phyloP scores from a whole-genome alignment of 2,329 filamentous ascomycete genomes.

The Apiospora rasikravindrae region DNA sequence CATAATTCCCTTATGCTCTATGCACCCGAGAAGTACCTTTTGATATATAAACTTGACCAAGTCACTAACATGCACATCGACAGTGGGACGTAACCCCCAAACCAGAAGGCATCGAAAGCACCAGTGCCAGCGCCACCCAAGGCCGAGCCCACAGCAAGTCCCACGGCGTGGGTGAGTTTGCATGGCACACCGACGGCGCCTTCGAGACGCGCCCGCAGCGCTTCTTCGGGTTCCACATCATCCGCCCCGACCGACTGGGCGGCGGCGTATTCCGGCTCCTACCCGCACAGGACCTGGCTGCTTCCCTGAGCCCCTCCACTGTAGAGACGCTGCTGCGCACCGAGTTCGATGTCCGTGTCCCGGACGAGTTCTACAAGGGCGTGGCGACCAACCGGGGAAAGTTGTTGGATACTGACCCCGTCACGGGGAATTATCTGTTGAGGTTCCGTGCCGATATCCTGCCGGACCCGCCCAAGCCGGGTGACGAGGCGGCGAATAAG shows the following conservation, averaged over 20 bases:
- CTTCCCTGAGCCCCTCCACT: neutral
- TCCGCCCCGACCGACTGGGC: conserved; percentile 5
- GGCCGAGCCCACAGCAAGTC: neutral
- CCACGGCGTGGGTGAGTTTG: neutral
- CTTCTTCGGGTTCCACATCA: neutral
- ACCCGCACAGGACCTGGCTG: neutral
- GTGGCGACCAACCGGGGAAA: neutral
- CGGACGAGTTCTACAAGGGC: neutral
- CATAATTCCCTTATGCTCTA: too few relatives aligned
- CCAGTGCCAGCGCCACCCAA: neutral
- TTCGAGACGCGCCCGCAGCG: neutral
- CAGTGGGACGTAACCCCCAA: neutral
- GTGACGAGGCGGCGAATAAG: neutral
- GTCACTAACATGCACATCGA: too few relatives aligned
- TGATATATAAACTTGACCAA: too few relatives aligned
- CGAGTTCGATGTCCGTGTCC: neutral
- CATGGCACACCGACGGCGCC: neutral
- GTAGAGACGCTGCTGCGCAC: neutral
- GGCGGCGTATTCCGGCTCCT: conserved; percentile 24
- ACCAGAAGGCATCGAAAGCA: neutral
- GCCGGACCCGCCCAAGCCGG: neutral
- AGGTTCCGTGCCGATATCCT: neutral
- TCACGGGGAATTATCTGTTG: neutral
- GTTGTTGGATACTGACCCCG: neutral
- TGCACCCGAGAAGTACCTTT: too few relatives aligned